Base-by-base conservation (phyloP, 164 flowering plant species). In the Aristolochia californica region DNA sequence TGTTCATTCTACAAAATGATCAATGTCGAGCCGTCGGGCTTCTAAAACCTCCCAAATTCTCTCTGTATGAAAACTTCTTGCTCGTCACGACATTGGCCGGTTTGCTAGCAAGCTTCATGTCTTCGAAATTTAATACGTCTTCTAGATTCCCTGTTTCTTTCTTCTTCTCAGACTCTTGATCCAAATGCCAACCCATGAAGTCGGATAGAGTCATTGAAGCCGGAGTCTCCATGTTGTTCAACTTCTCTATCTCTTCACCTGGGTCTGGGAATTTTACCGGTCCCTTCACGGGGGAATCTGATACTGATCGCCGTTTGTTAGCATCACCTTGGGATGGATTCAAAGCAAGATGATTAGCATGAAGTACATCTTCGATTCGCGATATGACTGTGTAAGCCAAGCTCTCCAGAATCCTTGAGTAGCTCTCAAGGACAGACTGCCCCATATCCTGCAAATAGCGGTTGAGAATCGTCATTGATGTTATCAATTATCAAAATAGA, bases 391-490 rank as follows among this genome's bases (percentile, higher is more conserved):
- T 80, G 71, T 26, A 79, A 7, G 98, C 98, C 72, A 91, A 75
- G 75, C 84, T 88, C 64, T 91, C 98, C 30, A 91, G 70, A 57
- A 91, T 69, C 69, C 97, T 84, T 21, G 97, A 91, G 55, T 91
- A 91, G 78, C 96, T 81, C 74, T 91, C 98, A 0, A 88, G 75
- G 24, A 88, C 61, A 14, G 98, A 73, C 26, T 83, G 82, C 22
- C 98, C 96, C 15, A 88, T 82, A 75, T 91, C 98, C 98, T 91
- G 81, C 56, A 59, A 26, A 62, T n/a, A n/a, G n/a, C n/a, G n/a
- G n/a, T n/a, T n/a, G n/a, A n/a, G n/a, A n/a, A n/a, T n/a, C n/a
- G n/a, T n/a, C n/a, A n/a, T n/a, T n/a, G n/a, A n/a, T n/a, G n/a
- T 10, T 20, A 12, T 47, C 7, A 8, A 16, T 18, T 5, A 45